Evolutionary conservation across 2,329 filamentous ascomycete genomes (phyloP).

Genomic region (Hymenoscyphus fraxineus): DNA sequence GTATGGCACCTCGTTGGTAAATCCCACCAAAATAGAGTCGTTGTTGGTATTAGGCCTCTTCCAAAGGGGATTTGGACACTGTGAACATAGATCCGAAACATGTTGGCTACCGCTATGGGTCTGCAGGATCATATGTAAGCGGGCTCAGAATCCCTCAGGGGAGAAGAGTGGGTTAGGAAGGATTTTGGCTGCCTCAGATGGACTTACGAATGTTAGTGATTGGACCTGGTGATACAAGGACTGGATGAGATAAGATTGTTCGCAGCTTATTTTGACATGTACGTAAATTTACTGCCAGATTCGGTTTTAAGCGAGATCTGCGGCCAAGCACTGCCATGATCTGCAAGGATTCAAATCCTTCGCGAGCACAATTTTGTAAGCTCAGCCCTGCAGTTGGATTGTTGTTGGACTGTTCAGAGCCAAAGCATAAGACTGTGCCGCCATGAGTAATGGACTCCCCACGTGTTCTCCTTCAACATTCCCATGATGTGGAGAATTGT

Average conservation of each 20-base stretch:
- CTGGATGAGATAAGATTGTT: not conserved
- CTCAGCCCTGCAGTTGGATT: not conserved
- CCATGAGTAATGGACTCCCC: not conserved
- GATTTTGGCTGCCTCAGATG: too few relatives aligned
- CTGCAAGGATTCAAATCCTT: not conserved
- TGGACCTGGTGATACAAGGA: too few relatives aligned
- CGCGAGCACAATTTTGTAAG: not conserved
- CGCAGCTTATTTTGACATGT: not conserved
- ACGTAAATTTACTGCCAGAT: not conserved
- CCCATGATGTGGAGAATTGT: not conserved
- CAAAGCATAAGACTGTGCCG: not conserved
- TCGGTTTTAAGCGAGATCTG: not conserved
- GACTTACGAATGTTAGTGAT: too few relatives aligned
- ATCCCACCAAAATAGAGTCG: not conserved
- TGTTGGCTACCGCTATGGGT: not conserved
- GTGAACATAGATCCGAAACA: not conserved
- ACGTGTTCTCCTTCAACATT: not conserved
- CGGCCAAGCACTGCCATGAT: not conserved
- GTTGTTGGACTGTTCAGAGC: not conserved
- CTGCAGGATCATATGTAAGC: not conserved
- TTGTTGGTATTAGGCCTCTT: not conserved
- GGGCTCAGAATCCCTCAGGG: not conserved
- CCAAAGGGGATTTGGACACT: not conserved
- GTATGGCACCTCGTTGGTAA: not conserved
- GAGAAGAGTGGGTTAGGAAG: too few relatives aligned